Conservation (phyloP, 2,329 filamentous ascomycete genomes). For the Drechslerella stenobrocha region DNA sequence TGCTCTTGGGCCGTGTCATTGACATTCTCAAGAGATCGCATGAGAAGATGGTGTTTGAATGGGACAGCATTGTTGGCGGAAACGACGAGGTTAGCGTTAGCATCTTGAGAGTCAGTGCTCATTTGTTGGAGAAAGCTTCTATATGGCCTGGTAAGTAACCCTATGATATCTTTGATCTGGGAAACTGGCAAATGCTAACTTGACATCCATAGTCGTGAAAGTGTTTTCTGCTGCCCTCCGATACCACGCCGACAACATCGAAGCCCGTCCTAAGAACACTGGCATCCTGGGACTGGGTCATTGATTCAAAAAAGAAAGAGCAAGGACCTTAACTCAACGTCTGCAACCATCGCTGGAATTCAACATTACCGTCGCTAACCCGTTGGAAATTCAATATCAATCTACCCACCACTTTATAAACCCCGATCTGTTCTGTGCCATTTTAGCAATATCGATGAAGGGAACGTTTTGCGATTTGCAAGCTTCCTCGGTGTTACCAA, state of each 20-base stretch:
- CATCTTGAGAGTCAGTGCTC: slow-evolving; percentile 78
- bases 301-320: slow-evolving; percentile 1
- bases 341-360: slow-evolving; percentile 20
- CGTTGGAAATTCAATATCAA: neutral
- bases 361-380: slow-evolving; percentile 31
- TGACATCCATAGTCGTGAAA: slow-evolving; percentile 12
- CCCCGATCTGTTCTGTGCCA: neutral
- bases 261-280: slow-evolving; percentile 50
- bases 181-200: neutral
- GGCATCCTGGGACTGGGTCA: slow-evolving; percentile 24
- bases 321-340: slow-evolving; percentile 5
- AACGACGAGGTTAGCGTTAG: slow-evolving; percentile 79
- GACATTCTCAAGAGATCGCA: slow-evolving; percentile 77
- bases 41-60: slow-evolving; percentile 67
- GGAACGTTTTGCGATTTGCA: slow-evolving; percentile 27
- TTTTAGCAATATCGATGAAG: slow-evolving; percentile 11
- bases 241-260: slow-evolving; percentile 53
- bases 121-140: slow-evolving; percentile 82
- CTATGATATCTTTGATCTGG: neutral
- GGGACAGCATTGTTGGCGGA: slow-evolving; percentile 50
- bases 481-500: neutral
- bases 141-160: slow-evolving; percentile 80
- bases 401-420: neutral
- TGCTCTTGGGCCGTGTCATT: slow-evolving; percentile 78
- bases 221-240: slow-evolving; percentile 51